Conservation (phyloP, 2,329 filamentous ascomycete species). For the Leptosphaerulina australis region DNA sequence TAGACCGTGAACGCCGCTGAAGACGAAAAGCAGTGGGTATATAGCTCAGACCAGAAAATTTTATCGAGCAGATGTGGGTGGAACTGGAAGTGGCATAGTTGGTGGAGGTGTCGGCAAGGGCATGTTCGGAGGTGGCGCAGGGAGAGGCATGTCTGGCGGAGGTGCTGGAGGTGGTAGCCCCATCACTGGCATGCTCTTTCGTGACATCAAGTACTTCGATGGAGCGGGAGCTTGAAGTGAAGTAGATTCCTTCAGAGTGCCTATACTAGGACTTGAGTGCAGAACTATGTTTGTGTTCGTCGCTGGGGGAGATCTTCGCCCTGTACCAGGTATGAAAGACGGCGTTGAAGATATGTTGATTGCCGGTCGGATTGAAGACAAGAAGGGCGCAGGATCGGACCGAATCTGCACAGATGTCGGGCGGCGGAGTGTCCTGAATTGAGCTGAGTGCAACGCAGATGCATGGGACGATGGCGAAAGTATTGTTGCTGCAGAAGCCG, state of each 20-base stretch:
- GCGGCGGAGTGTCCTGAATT: conserved; percentile 44
- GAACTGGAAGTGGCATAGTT: conserved; percentile 23
- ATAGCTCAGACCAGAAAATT: conserved; percentile 2
- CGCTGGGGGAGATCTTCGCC: conserved; percentile 22
- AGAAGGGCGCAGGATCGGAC: conserved; percentile 52
- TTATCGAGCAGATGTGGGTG: conserved; percentile 14
- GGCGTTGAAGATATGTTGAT: conserved; percentile 40
- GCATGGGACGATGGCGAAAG: conserved; percentile 19
- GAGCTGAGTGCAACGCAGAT: conserved; percentile 18
- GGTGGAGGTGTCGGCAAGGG: conserved; percentile 21
- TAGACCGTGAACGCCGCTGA: neutral
- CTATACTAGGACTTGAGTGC: conserved; percentile 30
- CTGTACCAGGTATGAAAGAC: conserved; percentile 38
- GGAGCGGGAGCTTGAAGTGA: conserved; percentile 20
- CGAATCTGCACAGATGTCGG: conserved; percentile 55
- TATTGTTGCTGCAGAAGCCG: conserved; percentile 24
- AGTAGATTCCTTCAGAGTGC: conserved; percentile 36
- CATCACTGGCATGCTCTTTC: conserved; percentile 48
- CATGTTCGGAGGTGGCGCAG: conserved; percentile 42
- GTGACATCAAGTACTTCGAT: conserved; percentile 29
- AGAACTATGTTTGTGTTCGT: conserved; percentile 9
- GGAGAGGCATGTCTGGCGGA: conserved; percentile 54
- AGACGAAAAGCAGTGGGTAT: neutral
- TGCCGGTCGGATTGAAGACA: conserved; percentile 46
- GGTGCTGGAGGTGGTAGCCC: conserved; percentile 54